These are phyloP conservation scores for Sequoiadendron giganteum DNA, from an alignment of 75 land plant species.

Conservation along the genomic window DNA sequence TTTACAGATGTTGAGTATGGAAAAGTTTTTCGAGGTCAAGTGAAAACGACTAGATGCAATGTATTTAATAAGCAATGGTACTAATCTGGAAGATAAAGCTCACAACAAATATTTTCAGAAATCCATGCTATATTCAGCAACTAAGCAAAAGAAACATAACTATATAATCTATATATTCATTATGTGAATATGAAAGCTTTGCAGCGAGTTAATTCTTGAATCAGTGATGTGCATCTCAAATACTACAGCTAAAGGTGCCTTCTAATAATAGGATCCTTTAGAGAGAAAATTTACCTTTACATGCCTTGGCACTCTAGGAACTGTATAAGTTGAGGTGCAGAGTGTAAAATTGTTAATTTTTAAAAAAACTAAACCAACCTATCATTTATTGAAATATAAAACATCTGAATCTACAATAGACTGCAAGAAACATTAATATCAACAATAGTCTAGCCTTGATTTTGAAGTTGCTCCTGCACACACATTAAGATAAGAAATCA, in stretches of 20 bases:
- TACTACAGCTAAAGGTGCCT: not conserved
- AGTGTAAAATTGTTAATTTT: not conserved
- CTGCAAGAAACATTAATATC: not conserved
- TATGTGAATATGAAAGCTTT: not conserved
- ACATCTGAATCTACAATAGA: not conserved
- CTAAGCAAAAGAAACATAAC: not conserved
- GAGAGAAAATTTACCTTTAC: not conserved
- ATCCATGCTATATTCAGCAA: conserved; percentile 3
- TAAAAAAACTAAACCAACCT: not conserved
- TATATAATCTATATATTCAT: not conserved
- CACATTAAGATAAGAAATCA: conserved; percentile 4
- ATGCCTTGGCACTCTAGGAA: not conserved
- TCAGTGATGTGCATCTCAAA: not conserved
- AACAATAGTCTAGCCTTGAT: not conserved
- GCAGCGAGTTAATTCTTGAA: not conserved
- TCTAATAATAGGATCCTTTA: not conserved
- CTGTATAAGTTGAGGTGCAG: too few relatives aligned
- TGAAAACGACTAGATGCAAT: not conserved
- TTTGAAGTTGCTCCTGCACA: conserved; percentile 13
- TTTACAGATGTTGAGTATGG: not conserved
- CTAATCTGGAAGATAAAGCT: not conserved
- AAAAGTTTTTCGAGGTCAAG: not conserved
- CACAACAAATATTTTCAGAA: not conserved
- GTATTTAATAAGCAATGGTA: not conserved
- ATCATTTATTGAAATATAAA: not conserved